A percentile compares a stretch with the other conserved stretches of the same genome.
phyloP scores from a whole-genome alignment of 768 basidiomycete species.

The Pleurotus citrinopileatus region DNA sequence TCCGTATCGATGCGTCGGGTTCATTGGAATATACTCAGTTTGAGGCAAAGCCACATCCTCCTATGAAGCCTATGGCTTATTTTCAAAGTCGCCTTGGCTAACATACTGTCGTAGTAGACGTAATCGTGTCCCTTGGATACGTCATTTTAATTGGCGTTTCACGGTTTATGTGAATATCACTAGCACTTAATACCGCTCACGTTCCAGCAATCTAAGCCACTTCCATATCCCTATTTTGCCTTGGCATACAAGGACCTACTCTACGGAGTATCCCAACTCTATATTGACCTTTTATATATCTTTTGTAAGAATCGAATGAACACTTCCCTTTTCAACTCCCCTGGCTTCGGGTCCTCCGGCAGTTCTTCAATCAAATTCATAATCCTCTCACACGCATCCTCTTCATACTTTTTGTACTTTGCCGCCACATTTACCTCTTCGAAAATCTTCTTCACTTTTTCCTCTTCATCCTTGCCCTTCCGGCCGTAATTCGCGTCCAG shows the following conservation, averaged over 20 bases:
- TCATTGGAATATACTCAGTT: constrained; percentile 76
- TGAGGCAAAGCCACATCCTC: constrained; percentile 84
- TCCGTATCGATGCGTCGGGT: constrained; percentile 80
- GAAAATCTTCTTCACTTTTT: constrained; percentile 55
- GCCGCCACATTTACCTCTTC: constrained; percentile 62
- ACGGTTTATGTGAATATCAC: no score
- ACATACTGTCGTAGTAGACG: constrained; percentile 63
- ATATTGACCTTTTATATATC: constrained; percentile 50
- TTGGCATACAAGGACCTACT: no score
- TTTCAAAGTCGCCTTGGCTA: constrained; percentile 62
- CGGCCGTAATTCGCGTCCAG: constrained; percentile 51
- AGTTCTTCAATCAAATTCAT: constrained; percentile 68
- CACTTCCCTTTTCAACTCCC: constrained; percentile 56
- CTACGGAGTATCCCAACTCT: no score
- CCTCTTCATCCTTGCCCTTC: constrained; percentile 40
- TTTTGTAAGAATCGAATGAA: constrained; percentile 86
- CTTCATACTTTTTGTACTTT: constrained; percentile 78
- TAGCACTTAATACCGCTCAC: no score
- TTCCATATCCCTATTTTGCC: no score
- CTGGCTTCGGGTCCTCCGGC: constrained; percentile 50
- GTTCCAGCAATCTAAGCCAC: no score
- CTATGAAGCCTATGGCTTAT: constrained; percentile 93
- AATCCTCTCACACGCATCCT: constrained; percentile 61
- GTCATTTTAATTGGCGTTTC: no score
- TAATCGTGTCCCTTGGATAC: no score